These are phyloP conservation scores for Polyporus arcularius DNA, from an alignment of 768 basidiomycete genomes.

Conservation along the genomic window DNA sequence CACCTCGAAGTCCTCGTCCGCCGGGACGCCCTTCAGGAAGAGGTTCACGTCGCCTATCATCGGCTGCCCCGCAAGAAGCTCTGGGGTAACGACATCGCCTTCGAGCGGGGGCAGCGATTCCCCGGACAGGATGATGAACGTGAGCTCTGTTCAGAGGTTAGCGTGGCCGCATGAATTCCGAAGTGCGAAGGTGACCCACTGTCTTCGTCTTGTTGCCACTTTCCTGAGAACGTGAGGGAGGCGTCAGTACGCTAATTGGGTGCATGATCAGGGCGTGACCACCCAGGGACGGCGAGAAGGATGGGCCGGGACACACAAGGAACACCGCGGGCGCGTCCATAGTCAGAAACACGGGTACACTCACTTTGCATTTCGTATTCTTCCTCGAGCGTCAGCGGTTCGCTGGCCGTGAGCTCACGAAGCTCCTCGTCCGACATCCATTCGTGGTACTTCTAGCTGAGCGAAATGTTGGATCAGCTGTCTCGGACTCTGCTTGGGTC, in stretches of 20 bases:
- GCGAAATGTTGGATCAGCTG: not conserved
- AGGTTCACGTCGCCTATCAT: constrained; percentile 96
- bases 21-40: constrained; percentile 64
- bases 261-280: not conserved
- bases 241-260: not conserved
- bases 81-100: constrained; percentile 13
- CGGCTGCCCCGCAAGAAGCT: constrained; percentile 40
- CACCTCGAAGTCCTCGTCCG: constrained; percentile 52
- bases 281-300: not conserved
- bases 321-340: not conserved
- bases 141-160: constrained; percentile 55
- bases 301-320: not conserved
- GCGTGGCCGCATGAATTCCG: not conserved
- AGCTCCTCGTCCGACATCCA: constrained; percentile 87
- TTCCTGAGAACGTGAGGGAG: constrained; percentile 45
- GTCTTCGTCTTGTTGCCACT: constrained; percentile 86
- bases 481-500: not conserved
- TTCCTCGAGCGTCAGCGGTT: constrained; percentile 75
- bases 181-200: constrained; percentile 43
- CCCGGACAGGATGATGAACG: constrained; percentile 82
- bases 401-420: constrained; percentile 78
- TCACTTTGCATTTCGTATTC: constrained; percentile 90
- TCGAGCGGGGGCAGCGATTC: constrained; percentile 5
- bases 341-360: constrained; percentile 18
- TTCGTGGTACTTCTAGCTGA: constrained; percentile 70